These are phyloP conservation scores for Choanephora cucurbitarum DNA, from an alignment of 371 early-diverging fungal species.

Conservation along the genomic window DNA sequence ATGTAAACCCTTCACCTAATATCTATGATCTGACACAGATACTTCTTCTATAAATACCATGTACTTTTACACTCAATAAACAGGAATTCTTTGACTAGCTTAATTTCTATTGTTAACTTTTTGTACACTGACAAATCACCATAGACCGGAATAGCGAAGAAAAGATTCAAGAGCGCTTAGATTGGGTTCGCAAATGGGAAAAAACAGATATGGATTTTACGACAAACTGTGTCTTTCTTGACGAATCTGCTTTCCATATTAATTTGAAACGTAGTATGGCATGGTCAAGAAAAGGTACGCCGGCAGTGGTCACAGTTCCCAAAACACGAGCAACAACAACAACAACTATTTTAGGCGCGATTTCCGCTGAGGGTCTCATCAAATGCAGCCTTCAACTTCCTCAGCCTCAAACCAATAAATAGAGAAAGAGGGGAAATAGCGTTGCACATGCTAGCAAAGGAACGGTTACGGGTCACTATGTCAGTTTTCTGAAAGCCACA, in stretches of 20 bases:
- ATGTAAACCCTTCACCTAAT: too few species aligned
- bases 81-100: too few species aligned
- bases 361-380: constrained; percentile 6
- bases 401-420: constrained; percentile 14
- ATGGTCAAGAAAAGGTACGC: neutral
- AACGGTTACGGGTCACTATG: too few species aligned
- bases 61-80: too few species aligned
- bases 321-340: constrained; percentile 2
- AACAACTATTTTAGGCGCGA: constrained; percentile 7
- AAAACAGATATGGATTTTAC: constrained; percentile 5
- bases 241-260: constrained; percentile 10
- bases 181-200: constrained; percentile 5
- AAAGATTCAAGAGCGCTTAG: constrained; percentile 3
- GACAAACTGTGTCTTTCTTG: constrained; percentile 8
- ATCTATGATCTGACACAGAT: too few species aligned
- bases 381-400: constrained; percentile 14
- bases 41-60: too few species aligned
- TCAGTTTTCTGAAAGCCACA: too few species aligned
- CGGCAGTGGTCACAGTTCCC: neutral
- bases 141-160: constrained; percentile 6
- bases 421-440: constrained; percentile 7
- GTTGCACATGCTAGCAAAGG: constrained; percentile 2
- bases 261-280: constrained; percentile 9
- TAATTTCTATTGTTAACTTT: too few species aligned
- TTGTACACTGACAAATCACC: too few species aligned